Conservation (phyloP, 768 basidiomycete species). For the Hygrophorus russula region DNA sequence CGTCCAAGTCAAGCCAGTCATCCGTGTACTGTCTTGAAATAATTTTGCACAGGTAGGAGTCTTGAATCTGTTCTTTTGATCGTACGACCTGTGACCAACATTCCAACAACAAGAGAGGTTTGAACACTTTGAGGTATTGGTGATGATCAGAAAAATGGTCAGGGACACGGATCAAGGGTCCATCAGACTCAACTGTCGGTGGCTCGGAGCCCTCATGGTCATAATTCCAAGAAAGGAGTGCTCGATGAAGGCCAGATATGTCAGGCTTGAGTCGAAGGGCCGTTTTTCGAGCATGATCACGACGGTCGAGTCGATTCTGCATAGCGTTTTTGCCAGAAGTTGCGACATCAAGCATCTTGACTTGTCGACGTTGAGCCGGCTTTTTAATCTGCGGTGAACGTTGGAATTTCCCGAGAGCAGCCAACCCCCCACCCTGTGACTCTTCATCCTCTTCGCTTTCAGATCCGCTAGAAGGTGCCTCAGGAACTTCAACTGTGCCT, state of each 20-base stretch:
- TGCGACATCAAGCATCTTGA: conserved; percentile 51
- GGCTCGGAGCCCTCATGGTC: conserved; percentile 53
- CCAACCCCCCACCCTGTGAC: conserved; percentile 30
- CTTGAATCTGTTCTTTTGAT: conserved; percentile 56
- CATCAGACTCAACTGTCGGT: conserved; percentile 30
- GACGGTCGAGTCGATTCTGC: conserved; percentile 39
- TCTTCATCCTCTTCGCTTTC: conserved; percentile 39
- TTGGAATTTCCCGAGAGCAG: conserved; percentile 46
- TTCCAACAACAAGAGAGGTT: conserved; percentile 80
- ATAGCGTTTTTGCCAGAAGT: conserved; percentile 28
- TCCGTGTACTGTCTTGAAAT: conserved; percentile 61
- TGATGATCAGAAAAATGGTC: conserved; percentile 50
- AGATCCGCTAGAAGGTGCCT: conserved; percentile 32
- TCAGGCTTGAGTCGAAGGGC: conserved; percentile 75
- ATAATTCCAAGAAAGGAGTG: conserved; percentile 82
- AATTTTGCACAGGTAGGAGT: conserved; percentile 52
- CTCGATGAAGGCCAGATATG: conserved; percentile 63
- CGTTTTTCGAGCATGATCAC: conserved; percentile 50
- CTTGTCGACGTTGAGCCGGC: conserved; percentile 44
- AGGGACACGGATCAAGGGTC: conserved; percentile 38
- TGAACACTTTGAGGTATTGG: conserved; percentile 67
- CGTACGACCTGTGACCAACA: conserved; percentile 83
- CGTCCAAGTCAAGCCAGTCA: conserved; percentile 74
- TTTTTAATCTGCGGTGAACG: conserved; percentile 51
- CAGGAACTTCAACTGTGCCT: conserved; percentile 14